Evolutionary conservation across 2,329 filamentous ascomycete genomes (phyloP).

Genomic region (Lizonia empirigonia): DNA sequence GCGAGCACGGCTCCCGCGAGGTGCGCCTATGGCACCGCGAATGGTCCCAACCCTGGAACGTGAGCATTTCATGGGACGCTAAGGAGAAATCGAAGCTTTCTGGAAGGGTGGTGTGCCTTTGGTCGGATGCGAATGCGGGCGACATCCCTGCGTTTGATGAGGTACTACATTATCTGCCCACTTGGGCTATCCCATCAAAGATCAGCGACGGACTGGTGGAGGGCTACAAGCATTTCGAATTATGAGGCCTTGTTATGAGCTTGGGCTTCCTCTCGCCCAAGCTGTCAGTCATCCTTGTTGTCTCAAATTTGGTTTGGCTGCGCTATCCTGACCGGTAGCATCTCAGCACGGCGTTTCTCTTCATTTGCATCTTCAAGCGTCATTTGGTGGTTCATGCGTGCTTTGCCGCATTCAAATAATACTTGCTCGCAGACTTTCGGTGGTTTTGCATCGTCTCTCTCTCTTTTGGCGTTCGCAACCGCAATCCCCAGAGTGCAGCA

Average conservation of each 20-base stretch:
- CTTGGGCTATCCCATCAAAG: slow-evolving; percentile 81
- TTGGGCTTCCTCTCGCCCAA: slow-evolving; percentile 26
- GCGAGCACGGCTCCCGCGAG: slow-evolving; percentile 67
- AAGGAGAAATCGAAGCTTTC: slow-evolving; percentile 41
- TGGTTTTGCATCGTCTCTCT: slow-evolving; percentile 2
- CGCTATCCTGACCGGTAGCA: slow-evolving; percentile 41
- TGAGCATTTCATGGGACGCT: slow-evolving; percentile 70
- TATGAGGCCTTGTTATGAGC: slow-evolving; percentile 25
- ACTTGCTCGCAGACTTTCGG: slow-evolving; percentile 4
- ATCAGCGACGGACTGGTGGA: slow-evolving; percentile 78
- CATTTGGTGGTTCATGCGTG: slow-evolving; percentile 32
- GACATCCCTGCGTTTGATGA: slow-evolving; percentile 86
- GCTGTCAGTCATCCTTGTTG: slow-evolving; percentile 32
- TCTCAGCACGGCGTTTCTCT: slow-evolving; percentile 39
- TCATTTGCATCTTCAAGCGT: slow-evolving; percentile 32
- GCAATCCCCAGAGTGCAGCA: slow-evolving; percentile 23
- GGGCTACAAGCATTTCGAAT: slow-evolving; percentile 70
- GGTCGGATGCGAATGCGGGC: slow-evolving; percentile 82
- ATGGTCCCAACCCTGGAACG: slow-evolving; percentile 77
- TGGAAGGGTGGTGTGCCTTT: slow-evolving; percentile 77
- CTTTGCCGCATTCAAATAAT: slow-evolving; percentile 17
- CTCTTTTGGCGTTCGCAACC: slow-evolving; percentile 4
- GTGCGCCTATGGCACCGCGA: slow-evolving; percentile 82
- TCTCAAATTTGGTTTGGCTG: slow-evolving; percentile 36
- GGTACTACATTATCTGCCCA: slow-evolving; percentile 73